phyloP scores from a whole-genome alignment of 2,329 filamentous ascomycete species.

The Fusarium cicatricum region DNA sequence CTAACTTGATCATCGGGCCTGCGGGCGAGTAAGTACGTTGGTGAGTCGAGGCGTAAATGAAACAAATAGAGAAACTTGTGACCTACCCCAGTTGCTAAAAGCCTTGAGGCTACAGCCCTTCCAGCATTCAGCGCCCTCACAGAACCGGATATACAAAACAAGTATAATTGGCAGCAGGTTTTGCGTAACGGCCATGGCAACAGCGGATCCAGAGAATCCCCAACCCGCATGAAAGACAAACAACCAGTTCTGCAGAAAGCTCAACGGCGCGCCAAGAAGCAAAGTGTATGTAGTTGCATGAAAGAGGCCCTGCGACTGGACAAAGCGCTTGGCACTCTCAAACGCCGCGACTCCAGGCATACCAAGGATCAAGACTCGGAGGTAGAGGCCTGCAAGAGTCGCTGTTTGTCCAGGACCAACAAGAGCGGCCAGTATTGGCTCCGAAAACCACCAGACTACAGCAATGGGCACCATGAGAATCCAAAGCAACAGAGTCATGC shows the following conservation, averaged over 20 bases:
- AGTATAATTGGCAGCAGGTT: constrained; percentile 76
- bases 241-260: constrained; percentile 76
- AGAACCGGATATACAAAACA: constrained; percentile 75
- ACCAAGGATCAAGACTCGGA: constrained; percentile 73
- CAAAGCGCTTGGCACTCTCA: constrained; percentile 78
- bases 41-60: neutral
- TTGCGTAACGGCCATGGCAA: constrained; percentile 79
- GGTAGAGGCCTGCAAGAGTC: constrained; percentile 72
- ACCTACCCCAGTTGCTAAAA: constrained; percentile 70
- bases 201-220: constrained; percentile 80
- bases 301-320: constrained; percentile 83
- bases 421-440: constrained; percentile 62
- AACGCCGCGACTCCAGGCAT: constrained; percentile 78
- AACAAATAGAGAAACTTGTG: neutral
- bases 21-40: neutral
- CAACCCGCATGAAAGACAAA: constrained; percentile 73
- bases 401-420: constrained; percentile 63
- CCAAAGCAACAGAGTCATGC: constrained; percentile 80
- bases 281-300: constrained; percentile 77
- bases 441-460: constrained; percentile 72
- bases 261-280: constrained; percentile 75
- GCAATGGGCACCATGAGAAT: constrained; percentile 74
- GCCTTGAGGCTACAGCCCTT: constrained; percentile 75
- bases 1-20: constrained; percentile 79
- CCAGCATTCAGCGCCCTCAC: constrained; percentile 80